Conservation (phyloP, 129 eudicot species). For the Escallonia rubra region DNA sequence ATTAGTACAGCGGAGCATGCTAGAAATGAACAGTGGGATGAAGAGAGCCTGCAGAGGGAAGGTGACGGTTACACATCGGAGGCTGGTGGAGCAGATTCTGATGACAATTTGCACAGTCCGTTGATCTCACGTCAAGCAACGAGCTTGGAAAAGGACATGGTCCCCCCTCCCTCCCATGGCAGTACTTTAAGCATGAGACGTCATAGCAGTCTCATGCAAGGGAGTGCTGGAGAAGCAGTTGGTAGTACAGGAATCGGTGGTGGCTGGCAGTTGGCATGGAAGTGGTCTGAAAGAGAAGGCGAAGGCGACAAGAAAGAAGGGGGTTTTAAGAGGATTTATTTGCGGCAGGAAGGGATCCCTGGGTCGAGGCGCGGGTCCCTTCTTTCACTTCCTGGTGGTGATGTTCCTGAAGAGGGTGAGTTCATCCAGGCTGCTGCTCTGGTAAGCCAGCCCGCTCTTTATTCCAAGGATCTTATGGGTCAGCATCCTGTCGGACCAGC, state of each 20-base stretch:
- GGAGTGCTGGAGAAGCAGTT: constrained; percentile 20
- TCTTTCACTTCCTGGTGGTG: constrained; percentile 54
- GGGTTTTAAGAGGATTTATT: constrained; percentile 56
- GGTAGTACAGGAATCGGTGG: constrained; percentile 66
- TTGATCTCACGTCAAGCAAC: constrained; percentile 56
- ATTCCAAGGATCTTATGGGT: constrained; percentile 42
- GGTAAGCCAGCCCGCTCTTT: constrained; percentile 60
- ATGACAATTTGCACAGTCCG: constrained; percentile 48
- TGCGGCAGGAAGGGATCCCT: constrained; percentile 43
- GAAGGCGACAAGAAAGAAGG: constrained; percentile 59
- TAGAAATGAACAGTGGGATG: constrained; percentile 60
- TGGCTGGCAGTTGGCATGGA: constrained; percentile 78
- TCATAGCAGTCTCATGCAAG: constrained; percentile 40
- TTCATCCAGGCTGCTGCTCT: constrained; percentile 57
- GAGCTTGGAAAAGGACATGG: constrained; percentile 43
- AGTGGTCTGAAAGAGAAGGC: constrained; percentile 54
- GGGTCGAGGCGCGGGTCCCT: constrained; percentile 48
- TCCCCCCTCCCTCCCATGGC: constrained; percentile 32
- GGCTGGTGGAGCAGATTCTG: constrained; percentile 36
- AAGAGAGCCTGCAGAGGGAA: constrained; percentile 44
- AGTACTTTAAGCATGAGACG: constrained; percentile 25
- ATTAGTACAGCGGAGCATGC: constrained; percentile 39
- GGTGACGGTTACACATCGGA: constrained; percentile 37
- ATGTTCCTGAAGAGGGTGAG: constrained; percentile 36
- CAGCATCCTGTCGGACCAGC: constrained; percentile 61